These are phyloP conservation scores for Cunninghamia lanceolata DNA, from an alignment of 75 land plant genomes.

Conservation along the genomic window DNA sequence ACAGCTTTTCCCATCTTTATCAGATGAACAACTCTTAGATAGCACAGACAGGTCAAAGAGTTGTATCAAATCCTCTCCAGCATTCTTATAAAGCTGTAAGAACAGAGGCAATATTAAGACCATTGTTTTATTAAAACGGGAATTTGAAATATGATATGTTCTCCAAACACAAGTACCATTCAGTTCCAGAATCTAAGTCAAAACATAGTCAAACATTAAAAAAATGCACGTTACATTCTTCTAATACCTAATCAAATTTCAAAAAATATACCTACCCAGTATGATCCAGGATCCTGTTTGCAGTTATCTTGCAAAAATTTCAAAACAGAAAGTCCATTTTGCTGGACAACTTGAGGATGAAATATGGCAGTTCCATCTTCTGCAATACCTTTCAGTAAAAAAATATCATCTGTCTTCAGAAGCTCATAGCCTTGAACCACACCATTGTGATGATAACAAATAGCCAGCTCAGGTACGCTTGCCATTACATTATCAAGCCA, in stretches of 20 bases:
- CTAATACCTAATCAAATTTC: background rate
- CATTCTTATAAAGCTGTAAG: slow-evolving; percentile 86
- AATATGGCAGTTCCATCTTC: slow-evolving; percentile 96
- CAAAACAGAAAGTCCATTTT: slow-evolving; percentile 93
- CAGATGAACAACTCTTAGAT: slow-evolving; percentile 56
- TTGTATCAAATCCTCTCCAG: slow-evolving; percentile 96
- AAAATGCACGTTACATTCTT: background rate
- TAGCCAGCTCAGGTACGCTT: slow-evolving; percentile 97
- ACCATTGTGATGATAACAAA: slow-evolving; percentile 96
- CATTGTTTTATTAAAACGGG: background rate
- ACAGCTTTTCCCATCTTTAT: slow-evolving; percentile 47
- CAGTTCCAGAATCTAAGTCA: background rate
- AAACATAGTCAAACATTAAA: background rate
- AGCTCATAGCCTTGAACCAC: slow-evolving; percentile 99
- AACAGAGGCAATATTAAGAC: background rate
- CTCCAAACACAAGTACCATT: background rate
- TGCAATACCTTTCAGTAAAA: slow-evolving; percentile 87
- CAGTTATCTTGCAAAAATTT: slow-evolving; percentile 97
- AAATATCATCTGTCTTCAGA: slow-evolving; percentile 96
- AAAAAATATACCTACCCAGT: slow-evolving; percentile 69
- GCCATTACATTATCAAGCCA: slow-evolving; percentile 99
- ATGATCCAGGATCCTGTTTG: slow-evolving; percentile 98
- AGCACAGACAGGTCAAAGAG: slow-evolving; percentile 95
- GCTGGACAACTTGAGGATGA: slow-evolving; percentile 96
- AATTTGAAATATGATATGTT: background rate